These are phyloP conservation scores for Kazachstania bromeliacearum DNA, from an alignment of 805 yeast species.

Conservation along the genomic window DNA sequence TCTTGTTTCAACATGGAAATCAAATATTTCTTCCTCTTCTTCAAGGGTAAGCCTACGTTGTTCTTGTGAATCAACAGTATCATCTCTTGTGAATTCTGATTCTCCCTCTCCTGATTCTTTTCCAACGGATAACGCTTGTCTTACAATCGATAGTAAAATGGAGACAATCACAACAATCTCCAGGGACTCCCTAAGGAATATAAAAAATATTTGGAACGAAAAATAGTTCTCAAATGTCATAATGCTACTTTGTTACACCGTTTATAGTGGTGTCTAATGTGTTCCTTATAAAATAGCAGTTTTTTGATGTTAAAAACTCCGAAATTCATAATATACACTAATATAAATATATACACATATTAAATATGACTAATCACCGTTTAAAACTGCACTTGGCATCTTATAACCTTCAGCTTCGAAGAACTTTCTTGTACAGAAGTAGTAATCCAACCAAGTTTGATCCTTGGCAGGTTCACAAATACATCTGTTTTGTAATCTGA, in stretches of 20 bases:
- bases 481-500: constrained; percentile 55
- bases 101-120: constrained; percentile 12
- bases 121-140: constrained; percentile 42
- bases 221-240: constrained; percentile 40
- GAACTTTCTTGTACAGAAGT: constrained; percentile 57
- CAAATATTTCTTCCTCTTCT: constrained; percentile 26
- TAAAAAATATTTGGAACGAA: constrained; percentile 66
- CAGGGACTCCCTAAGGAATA: constrained; percentile 61
- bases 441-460: constrained; percentile 61
- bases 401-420: constrained; percentile 29
- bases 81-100: not conserved
- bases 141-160: constrained; percentile 60
- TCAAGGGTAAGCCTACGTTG: constrained; percentile 7
- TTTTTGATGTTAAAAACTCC: too few relatives aligned
- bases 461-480: constrained; percentile 49
- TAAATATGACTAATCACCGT: too few relatives aligned
- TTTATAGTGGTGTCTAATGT: too few relatives aligned
- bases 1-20: constrained; percentile 6
- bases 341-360: too few relatives aligned
- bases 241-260: too few relatives aligned
- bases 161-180: constrained; percentile 73
- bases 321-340: too few relatives aligned
- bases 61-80: not conserved
- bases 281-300: too few relatives aligned
- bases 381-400: too few relatives aligned